Evolutionary conservation across 2,329 filamentous ascomycete species (phyloP).

Genomic region (Mycosphaerelloides madeirae): DNA sequence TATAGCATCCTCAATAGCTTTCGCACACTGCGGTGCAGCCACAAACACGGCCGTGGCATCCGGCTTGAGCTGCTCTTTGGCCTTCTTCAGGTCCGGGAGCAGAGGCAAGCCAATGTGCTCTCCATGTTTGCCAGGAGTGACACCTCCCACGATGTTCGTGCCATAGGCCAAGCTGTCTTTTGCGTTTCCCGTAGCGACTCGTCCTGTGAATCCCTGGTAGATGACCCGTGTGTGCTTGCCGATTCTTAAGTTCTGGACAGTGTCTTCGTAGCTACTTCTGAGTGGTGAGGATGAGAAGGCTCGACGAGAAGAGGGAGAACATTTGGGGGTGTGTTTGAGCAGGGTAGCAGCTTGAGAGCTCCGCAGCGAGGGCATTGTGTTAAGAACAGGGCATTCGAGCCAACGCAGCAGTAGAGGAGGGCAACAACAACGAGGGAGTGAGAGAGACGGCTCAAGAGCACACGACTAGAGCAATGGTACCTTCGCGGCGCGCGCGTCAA

Average conservation of each 20-base stretch:
- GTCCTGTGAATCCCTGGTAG: slow-evolving; percentile 68
- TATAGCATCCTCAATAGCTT: slow-evolving; percentile 74
- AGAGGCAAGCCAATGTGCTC: slow-evolving; percentile 71
- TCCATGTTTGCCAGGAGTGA: slow-evolving; percentile 64
- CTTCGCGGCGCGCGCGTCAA: too few relatives aligned
- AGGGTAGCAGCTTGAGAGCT: slow-evolving; percentile 17
- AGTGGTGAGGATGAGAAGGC: slow-evolving; percentile 26
- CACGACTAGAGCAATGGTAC: too few relatives aligned
- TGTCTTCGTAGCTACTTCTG: slow-evolving; percentile 52
- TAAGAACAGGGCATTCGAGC: neutral
- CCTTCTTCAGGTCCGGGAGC: slow-evolving; percentile 62
- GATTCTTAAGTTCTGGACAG: slow-evolving; percentile 62
- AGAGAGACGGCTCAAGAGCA: too few relatives aligned
- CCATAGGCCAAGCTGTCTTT: slow-evolving; percentile 72
- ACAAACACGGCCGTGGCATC: slow-evolving; percentile 78
- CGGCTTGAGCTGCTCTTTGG: slow-evolving; percentile 65
- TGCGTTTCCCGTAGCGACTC: slow-evolving; percentile 68
- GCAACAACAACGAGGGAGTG: too few relatives aligned
- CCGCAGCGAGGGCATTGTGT: slow-evolving; percentile 21
- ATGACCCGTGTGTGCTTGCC: slow-evolving; percentile 62
- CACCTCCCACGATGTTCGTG: slow-evolving; percentile 74
- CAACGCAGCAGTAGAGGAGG: too few relatives aligned
- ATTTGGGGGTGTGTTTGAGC: slow-evolving; percentile 11
- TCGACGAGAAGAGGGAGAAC: slow-evolving; percentile 8
- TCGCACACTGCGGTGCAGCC: slow-evolving; percentile 65